Evolutionary conservation across 495 filamentous ascomycete species (phyloP), one percentile per base, ranked within the genome.

Genomic region (Aspergillus panamensis): DNA sequence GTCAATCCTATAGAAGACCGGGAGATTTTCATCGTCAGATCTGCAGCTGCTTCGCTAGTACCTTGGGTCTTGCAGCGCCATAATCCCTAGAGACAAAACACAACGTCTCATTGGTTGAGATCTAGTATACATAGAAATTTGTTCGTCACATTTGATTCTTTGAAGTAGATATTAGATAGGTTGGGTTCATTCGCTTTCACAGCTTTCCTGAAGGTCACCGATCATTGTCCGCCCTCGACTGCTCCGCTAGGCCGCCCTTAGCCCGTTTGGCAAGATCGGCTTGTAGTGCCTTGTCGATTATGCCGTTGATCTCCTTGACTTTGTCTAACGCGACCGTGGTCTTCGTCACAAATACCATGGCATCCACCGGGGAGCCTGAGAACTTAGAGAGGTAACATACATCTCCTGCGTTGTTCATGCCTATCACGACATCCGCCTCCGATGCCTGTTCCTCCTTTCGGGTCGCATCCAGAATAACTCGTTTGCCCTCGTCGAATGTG

Each of bases 301-400:
- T 73, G 19, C 78, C 75, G 47, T 86, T 89, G 58, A 97, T 79
- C 62, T 88, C 85, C 76, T 90, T 89, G 9, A 87, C 90, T 70
- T 92, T 95, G 37, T 81, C 77, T 65, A 89, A 66, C 9, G 92
- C 90, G 43, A 87, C 64, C 37, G 73, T 82, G 0, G 84, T 79
- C 66, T 88, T 93, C 51, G 81, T 81, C 45, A 97, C 73, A 50
- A 97, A 68, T 19, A 77, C 74, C 62, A 93, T 73, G 6, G 91
- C 90, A 65, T 94, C 87, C 13, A 96, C 82, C 12, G 91, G 82
- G 16, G 81, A 80, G 7, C 94, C 94, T 1, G 91, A 90, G 43
- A 89, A 82, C 73, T 97, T 98, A 29, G 90, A 86, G 57, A 97
- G 80, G 74, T 92, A 89, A 66, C 92, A 96, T 19, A 97, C 82